Evolutionary conservation across 768 basidiomycete species (phyloP).

Genomic region (Heimioporus sp.): DNA sequence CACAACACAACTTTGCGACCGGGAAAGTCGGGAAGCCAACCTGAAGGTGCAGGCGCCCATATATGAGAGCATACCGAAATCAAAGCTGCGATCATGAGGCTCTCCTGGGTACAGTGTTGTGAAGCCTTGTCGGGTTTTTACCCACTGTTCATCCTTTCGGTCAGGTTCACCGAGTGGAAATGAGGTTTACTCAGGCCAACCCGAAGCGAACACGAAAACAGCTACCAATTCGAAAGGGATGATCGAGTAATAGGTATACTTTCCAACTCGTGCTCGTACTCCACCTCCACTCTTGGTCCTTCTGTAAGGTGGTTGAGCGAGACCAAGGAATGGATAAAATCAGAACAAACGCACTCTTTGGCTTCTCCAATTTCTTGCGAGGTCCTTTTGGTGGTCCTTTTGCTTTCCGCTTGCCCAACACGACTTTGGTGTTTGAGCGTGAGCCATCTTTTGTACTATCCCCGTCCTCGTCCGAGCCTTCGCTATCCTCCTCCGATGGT

Average conservation of each 20-base stretch:
- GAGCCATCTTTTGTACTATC: conserved; percentile 37
- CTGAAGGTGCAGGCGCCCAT: no score
- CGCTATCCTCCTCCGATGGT: conserved; percentile 41
- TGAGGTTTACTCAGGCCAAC: background rate
- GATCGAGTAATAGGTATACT: conserved; percentile 55
- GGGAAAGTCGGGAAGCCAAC: no score
- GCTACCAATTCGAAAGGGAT: conserved; percentile 53
- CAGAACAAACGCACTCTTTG: conserved; percentile 49
- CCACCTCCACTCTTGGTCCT: conserved; percentile 87
- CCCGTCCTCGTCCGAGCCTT: conserved; percentile 39
- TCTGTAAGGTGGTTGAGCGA: conserved; percentile 37
- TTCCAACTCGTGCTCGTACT: conserved; percentile 94
- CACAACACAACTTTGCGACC: no score
- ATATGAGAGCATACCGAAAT: no score
- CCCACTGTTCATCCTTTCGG: no score
- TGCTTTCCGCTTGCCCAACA: conserved; percentile 71
- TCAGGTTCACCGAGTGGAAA: no score
- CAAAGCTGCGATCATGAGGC: no score
- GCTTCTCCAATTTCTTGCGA: conserved; percentile 57
- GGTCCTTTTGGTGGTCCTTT: conserved; percentile 38
- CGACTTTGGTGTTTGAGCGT: conserved; percentile 39
- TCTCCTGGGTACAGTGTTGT: no score
- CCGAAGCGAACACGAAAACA: conserved; percentile 1
- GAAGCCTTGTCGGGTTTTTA: no score
- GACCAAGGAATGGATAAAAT: background rate